These are phyloP conservation scores for Talaromyces sp. DNA, from an alignment of 2,329 filamentous ascomycete species.

Conservation along the genomic window DNA sequence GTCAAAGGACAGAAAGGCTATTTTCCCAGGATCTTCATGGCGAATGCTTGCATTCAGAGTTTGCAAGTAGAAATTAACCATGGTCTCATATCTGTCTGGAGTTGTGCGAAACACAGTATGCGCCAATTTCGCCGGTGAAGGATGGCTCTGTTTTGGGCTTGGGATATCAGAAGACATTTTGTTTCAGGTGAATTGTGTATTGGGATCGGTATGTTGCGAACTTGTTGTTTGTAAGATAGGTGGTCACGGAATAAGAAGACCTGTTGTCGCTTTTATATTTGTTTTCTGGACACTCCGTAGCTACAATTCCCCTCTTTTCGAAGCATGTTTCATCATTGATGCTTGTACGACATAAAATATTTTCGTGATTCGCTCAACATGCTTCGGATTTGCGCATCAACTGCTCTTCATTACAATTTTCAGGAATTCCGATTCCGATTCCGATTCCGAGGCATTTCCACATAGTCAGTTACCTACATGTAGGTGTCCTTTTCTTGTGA, in stretches of 20 bases:
- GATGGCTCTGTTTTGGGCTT: slow-evolving; percentile 1
- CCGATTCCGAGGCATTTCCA: neutral
- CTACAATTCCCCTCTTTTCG: neutral
- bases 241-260: neutral
- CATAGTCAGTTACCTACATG: neutral
- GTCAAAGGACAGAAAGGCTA: slow-evolving; percentile 48
- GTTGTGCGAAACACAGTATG: slow-evolving; percentile 33
- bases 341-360: neutral
- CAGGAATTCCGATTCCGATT: no score
- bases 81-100: slow-evolving; percentile 26
- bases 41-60: slow-evolving; percentile 38
- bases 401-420: neutral
- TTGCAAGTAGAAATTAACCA: slow-evolving; percentile 40
- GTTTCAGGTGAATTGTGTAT: neutral
- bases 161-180: neutral
- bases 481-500: neutral
- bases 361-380: neutral
- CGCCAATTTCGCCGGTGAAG: neutral
- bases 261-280: neutral
- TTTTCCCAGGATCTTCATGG: slow-evolving; percentile 24
- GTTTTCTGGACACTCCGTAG: neutral
- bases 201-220: neutral
- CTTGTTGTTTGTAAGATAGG: neutral
- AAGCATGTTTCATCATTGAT: neutral
- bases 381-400: neutral